These are phyloP conservation scores for Zopfia rhizophila DNA, from an alignment of 2,329 filamentous ascomycete species.

Conservation along the genomic window DNA sequence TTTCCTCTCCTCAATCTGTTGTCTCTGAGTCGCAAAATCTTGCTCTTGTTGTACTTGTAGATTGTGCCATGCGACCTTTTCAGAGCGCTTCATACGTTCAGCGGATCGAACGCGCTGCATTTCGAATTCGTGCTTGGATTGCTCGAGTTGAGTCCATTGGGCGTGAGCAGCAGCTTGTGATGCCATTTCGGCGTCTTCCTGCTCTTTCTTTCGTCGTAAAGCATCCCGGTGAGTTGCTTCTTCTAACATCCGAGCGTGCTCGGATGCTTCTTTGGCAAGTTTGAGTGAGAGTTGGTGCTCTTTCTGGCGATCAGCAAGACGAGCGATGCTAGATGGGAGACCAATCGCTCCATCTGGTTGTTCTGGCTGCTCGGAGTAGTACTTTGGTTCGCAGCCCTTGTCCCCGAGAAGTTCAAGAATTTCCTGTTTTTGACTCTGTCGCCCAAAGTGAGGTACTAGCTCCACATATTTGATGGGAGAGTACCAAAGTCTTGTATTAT, in stretches of 20 bases:
- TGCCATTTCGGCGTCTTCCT: slow-evolving; percentile 36
- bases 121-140: slow-evolving; percentile 45
- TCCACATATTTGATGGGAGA: slow-evolving; percentile 72
- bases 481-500: slow-evolving; percentile 65
- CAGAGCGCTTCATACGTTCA: slow-evolving; percentile 42
- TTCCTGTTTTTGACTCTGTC: slow-evolving; percentile 26
- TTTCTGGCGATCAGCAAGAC: slow-evolving; percentile 44
- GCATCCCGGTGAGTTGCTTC: slow-evolving; percentile 41
- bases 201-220: slow-evolving; percentile 39
- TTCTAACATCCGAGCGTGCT: slow-evolving; percentile 40
- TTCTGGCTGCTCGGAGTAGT: slow-evolving; percentile 49
- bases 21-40: slow-evolving; percentile 32
- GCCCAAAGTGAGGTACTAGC: slow-evolving; percentile 32
- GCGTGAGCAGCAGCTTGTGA: slow-evolving; percentile 29
- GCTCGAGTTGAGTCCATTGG: slow-evolving; percentile 36
- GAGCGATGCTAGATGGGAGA: slow-evolving; percentile 37
- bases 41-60: slow-evolving; percentile 42
- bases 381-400: slow-evolving; percentile 45
- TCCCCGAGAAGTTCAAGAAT: slow-evolving; percentile 44
- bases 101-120: slow-evolving; percentile 41
- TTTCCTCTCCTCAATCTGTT: slow-evolving; percentile 36
- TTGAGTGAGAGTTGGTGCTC: slow-evolving; percentile 41
- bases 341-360: slow-evolving; percentile 50
- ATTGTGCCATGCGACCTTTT: slow-evolving; percentile 43
- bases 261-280: slow-evolving; percentile 38